Evolutionary conservation across 352 stramenopile species (phyloP).

Genomic region (Phytophthora syringae): DNA sequence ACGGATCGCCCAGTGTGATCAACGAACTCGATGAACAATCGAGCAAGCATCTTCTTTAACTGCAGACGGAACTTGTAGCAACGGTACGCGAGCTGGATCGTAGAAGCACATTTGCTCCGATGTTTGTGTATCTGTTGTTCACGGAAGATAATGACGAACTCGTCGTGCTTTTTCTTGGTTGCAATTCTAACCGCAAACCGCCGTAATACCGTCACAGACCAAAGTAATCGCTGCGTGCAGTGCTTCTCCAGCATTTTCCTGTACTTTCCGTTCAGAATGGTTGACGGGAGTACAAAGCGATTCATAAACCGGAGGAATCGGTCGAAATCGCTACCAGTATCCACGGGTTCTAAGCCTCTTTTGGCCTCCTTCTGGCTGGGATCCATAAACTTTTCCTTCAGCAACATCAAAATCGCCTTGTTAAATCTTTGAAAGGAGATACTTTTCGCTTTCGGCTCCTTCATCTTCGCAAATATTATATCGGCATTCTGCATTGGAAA

Average conservation of each 20-base stretch:
- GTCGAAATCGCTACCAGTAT: slow-evolving; percentile 33
- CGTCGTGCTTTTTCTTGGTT: slow-evolving; percentile 43
- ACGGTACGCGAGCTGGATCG: slow-evolving; percentile 54
- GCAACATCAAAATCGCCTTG: slow-evolving; percentile 63
- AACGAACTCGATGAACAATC: slow-evolving; percentile 70
- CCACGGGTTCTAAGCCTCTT: slow-evolving; percentile 1
- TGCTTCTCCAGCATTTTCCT: slow-evolving; percentile 49
- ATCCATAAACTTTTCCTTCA: slow-evolving; percentile 60
- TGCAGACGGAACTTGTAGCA: slow-evolving; percentile 56
- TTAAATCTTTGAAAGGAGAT: slow-evolving; percentile 73
- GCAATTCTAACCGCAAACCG: slow-evolving; percentile 52
- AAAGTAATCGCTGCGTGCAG: slow-evolving; percentile 50
- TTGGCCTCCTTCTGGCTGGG: not conserved
- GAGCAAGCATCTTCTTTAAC: slow-evolving; percentile 49
- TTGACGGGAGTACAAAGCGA: slow-evolving; percentile 64
- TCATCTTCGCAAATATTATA: slow-evolving; percentile 79
- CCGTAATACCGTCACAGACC: slow-evolving; percentile 50
- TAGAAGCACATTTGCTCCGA: slow-evolving; percentile 33
- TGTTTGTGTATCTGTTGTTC: slow-evolving; percentile 41
- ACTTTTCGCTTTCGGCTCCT: slow-evolving; percentile 67
- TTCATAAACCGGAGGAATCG: slow-evolving; percentile 71
- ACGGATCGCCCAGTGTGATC: slow-evolving; percentile 52
- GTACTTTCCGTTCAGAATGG: slow-evolving; percentile 65
- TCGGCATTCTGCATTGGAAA: slow-evolving; percentile 68
- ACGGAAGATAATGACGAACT: slow-evolving; percentile 53